These are phyloP conservation scores for Chalaropsis thielavioides DNA, from an alignment of 2,329 filamentous ascomycete genomes.

Conservation along the genomic window DNA sequence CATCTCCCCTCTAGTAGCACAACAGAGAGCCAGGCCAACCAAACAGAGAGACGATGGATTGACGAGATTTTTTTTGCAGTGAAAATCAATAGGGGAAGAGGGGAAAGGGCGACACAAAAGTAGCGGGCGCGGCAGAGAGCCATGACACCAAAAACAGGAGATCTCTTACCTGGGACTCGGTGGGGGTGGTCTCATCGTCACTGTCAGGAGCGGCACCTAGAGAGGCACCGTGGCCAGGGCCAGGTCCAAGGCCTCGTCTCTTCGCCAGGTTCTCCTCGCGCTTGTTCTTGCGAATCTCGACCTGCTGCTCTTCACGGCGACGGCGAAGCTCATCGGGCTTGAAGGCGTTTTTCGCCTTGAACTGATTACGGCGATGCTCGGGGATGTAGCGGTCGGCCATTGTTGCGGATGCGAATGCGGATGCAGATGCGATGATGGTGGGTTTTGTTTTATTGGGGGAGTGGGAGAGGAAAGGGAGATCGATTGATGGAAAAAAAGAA, in stretches of 20 bases:
- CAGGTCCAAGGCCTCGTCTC: slow-evolving; percentile 79
- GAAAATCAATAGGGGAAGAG: slow-evolving; percentile 9
- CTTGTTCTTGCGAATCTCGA: slow-evolving; percentile 97
- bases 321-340: slow-evolving; percentile 97
- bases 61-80: not conserved
- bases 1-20: slow-evolving; percentile 8
- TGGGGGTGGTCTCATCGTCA: slow-evolving; percentile 89
- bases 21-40: not conserved
- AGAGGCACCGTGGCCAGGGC: slow-evolving; percentile 66
- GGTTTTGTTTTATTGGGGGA: slow-evolving; percentile 11
- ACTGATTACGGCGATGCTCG: slow-evolving; percentile 96
- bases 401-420: slow-evolving; percentile 36
- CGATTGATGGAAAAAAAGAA: slow-evolving; percentile 13
- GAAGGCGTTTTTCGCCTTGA: slow-evolving; percentile 99
- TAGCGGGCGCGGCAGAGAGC: slow-evolving; percentile 15
- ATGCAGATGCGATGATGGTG: slow-evolving; percentile 25
- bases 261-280: slow-evolving; percentile 98
- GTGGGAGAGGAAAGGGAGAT: slow-evolving; percentile 14
- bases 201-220: slow-evolving; percentile 85
- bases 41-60: not conserved
- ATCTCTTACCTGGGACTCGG: slow-evolving; percentile 81
- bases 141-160: no score
- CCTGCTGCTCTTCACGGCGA: slow-evolving; percentile 96
- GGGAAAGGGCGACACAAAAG: slow-evolving; percentile 7
- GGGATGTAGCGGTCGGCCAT: slow-evolving; percentile 99